These are phyloP conservation scores for Omphalotus guepiniiformis DNA, from an alignment of 768 basidiomycete species.

Conservation along the genomic window DNA sequence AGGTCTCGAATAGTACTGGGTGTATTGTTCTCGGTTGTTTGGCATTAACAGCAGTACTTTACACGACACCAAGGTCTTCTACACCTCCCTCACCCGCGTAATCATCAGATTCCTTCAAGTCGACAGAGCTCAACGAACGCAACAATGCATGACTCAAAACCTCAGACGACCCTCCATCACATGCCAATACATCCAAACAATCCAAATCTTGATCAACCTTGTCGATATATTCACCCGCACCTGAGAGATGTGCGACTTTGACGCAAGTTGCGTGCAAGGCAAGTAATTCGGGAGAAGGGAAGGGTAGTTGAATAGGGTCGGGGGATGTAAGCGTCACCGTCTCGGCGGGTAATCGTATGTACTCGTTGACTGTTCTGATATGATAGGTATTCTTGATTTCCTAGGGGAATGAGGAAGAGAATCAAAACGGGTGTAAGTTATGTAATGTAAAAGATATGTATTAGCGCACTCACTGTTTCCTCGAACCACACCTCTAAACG, in stretches of 20 bases:
- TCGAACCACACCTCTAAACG: constrained; percentile 16
- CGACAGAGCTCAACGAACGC: no score
- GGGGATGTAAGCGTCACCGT: constrained; percentile 11
- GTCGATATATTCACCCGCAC: constrained; percentile 15
- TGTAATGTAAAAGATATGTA: no score
- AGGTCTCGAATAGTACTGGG: no score
- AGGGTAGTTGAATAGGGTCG: constrained; percentile 12
- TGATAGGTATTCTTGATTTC: neutral
- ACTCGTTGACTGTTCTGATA: neutral
- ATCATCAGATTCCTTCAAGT: no score
- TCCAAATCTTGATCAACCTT: constrained; percentile 11
- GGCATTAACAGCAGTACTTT: no score
- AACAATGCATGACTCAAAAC: constrained; percentile 5
- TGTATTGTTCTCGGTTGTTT: no score
- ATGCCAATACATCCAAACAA: constrained; percentile 7
- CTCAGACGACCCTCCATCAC: constrained; percentile 13
- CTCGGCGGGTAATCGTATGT: constrained; percentile 8
- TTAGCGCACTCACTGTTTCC: constrained; percentile 11
- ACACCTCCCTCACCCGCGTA: no score
- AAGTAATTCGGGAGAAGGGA: constrained; percentile 13
- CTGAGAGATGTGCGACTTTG: constrained; percentile 16
- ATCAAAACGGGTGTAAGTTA: neutral
- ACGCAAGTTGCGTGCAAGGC: constrained; percentile 15
- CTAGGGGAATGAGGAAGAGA: neutral
- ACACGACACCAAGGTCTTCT: no score